These are phyloP conservation scores for Monosporascus sp. DNA, from an alignment of 2,329 filamentous ascomycete genomes.

Conservation along the genomic window DNA sequence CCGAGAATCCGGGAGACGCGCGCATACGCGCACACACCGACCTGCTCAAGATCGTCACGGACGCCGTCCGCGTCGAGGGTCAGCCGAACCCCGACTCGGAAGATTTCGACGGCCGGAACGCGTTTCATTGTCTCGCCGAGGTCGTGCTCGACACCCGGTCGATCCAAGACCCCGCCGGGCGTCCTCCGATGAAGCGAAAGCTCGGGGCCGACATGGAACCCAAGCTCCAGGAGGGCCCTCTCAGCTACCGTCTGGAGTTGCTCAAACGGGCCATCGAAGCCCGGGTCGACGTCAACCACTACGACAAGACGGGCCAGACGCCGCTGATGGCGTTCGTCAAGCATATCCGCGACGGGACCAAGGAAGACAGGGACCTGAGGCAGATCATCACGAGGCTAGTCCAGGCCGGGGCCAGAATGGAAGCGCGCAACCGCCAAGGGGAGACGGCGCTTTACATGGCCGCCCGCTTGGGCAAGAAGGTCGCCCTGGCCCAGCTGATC, in stretches of 20 bases:
- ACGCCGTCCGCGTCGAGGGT: constrained; percentile 18
- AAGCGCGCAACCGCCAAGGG: constrained; percentile 47
- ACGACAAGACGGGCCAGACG: constrained; percentile 46
- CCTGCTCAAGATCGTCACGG: constrained; percentile 32
- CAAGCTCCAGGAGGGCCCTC: constrained; percentile 3
- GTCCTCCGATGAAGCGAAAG: constrained; percentile 31
- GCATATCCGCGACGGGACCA: constrained; percentile 34
- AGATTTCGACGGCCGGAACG: constrained; percentile 47
- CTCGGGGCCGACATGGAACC: constrained; percentile 19
- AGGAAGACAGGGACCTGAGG: constrained; percentile 43
- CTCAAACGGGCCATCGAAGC: constrained; percentile 28
- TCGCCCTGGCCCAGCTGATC: constrained; percentile 42
- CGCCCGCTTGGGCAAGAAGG: constrained; percentile 46
- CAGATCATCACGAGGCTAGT: constrained; percentile 40
- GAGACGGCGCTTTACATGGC: constrained; percentile 53
- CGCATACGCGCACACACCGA: constrained; percentile 23
- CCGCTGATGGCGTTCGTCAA: constrained; percentile 51
- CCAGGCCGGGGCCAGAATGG: constrained; percentile 36
- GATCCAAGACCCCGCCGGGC: constrained; percentile 17
- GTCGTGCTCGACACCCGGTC: constrained; percentile 37
- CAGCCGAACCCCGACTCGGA: constrained; percentile 29
- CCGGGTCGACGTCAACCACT: constrained; percentile 45
- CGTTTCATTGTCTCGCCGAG: constrained; percentile 53
- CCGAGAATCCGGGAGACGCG: constrained; percentile 12
- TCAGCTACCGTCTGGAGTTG: constrained; percentile 11